phyloP scores from a whole-genome alignment of 768 basidiomycete genomes.

The Rhodotorula taiwanensis region DNA sequence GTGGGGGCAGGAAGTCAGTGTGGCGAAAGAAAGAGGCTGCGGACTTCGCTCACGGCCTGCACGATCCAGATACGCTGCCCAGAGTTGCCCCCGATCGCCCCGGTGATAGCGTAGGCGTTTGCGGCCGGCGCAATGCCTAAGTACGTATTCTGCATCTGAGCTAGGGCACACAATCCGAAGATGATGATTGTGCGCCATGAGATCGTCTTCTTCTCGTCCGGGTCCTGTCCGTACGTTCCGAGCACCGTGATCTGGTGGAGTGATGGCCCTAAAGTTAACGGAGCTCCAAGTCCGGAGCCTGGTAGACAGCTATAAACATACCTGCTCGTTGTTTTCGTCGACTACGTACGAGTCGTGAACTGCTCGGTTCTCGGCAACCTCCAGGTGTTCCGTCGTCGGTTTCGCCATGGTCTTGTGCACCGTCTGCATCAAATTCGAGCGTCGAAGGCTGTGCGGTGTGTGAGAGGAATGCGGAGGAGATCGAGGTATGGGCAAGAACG shows the following conservation, averaged over 20 bases:
- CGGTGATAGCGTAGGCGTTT: neutral
- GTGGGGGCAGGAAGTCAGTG: neutral
- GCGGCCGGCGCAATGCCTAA: slow-evolving; percentile 9
- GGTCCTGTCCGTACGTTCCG: slow-evolving; percentile 11
- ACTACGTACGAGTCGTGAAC: slow-evolving; percentile 16
- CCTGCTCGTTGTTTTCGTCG: neutral
- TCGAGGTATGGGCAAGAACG: too few relatives aligned
- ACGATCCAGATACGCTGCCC: slow-evolving; percentile 17
- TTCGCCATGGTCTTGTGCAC: neutral
- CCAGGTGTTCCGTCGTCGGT: neutral
- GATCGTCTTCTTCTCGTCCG: neutral
- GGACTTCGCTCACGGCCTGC: neutral
- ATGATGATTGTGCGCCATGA: neutral
- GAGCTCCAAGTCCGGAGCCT: too few relatives aligned
- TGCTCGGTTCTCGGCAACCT: neutral
- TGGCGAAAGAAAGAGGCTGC: neutral
- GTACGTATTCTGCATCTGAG: slow-evolving; percentile 10
- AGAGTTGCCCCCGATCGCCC: neutral
- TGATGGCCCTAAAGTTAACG: too few relatives aligned
- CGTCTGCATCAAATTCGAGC: too few relatives aligned
- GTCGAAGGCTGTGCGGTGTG: too few relatives aligned
- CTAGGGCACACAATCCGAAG: neutral
- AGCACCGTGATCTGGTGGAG: slow-evolving; percentile 12
- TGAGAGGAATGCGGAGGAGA: too few relatives aligned
- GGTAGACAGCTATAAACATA: too few relatives aligned